Conservation (phyloP, 2,329 filamentous ascomycete genomes). For the Penicillium nordicum region DNA sequence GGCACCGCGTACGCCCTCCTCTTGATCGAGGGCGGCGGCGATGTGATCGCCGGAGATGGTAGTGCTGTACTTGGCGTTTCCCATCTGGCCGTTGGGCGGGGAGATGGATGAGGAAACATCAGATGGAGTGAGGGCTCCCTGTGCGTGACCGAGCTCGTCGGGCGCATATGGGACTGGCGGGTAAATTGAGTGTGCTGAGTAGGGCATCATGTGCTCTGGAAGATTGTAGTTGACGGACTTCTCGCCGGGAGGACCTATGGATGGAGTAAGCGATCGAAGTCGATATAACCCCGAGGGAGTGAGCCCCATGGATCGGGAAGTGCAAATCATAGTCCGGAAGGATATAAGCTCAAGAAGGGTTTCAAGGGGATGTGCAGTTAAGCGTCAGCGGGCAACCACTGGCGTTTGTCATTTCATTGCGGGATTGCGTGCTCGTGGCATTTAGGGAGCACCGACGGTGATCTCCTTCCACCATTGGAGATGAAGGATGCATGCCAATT, state of each 20-base stretch:
- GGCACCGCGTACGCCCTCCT: constrained; percentile 68
- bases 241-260: constrained; percentile 26
- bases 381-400: constrained; percentile 20
- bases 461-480: constrained; percentile 16
- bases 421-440: constrained; percentile 37
- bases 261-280: constrained; percentile 24
- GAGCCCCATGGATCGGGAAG: constrained; percentile 14
- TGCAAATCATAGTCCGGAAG: constrained; percentile 19
- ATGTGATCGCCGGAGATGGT: constrained; percentile 38
- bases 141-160: constrained; percentile 36
- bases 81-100: constrained; percentile 39
- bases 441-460: constrained; percentile 13
- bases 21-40: constrained; percentile 54
- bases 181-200: constrained; percentile 38
- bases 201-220: constrained; percentile 39
- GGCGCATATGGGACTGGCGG: constrained; percentile 38
- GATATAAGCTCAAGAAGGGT: constrained; percentile 14
- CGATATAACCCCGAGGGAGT: constrained; percentile 4
- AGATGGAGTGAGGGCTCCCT: constrained; percentile 39
- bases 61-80: constrained; percentile 42
- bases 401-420: constrained; percentile 32
- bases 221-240: constrained; percentile 39
- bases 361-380: constrained; percentile 9
- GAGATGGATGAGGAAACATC: constrained; percentile 44
- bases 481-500: not conserved